Evolutionary conservation across 768 basidiomycete species (phyloP), one percentile per base, ranked within the genome.

Genomic region (Pleurotus eryngii): DNA sequence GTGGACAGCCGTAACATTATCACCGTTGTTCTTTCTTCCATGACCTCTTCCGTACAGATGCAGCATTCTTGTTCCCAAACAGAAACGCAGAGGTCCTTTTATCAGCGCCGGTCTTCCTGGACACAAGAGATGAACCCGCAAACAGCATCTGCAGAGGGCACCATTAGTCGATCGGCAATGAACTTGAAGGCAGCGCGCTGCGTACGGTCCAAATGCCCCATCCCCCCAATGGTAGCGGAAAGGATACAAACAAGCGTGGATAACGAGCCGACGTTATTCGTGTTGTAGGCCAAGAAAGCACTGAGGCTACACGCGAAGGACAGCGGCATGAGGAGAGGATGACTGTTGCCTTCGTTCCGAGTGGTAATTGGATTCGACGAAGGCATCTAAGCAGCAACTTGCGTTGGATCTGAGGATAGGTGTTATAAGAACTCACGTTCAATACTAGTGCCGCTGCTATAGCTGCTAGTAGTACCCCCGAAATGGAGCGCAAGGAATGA

Each of bases 41-140:
- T 56, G 71, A 65, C 69, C 78, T 85, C 72, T 86, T 88, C 67
- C 80, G 80, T 20, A 72, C 72, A 6, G 84, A 86, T 3, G 87
- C 86, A 15, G 86, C 81, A 46, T 72, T 72, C 62, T 80, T 87
- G 74, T 91, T 93, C 2, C 87, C 83, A 66, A 93, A 93, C 18
- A 92, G 73, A 69, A 92, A 92, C 4, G 84, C 66, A 14, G 89
- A 91, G 3, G 90, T 93, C 60, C 82, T 83, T 65, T 92, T 92
- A 72, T 92, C 89, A 17, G 89, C 86, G 15, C 90, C 91, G 4
- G 90, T 92, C 62, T 82, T 87, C 66, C 81, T 83, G 30, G 89
- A 90, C 47, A 81, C 68, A 39, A 72, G 66, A 22, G 77, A 74
- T 11, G 86, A 76, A 22, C 79, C 77, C 40, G 81, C 79, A 64